phyloP scores from a whole-genome alignment of 495 filamentous ascomycete genomes.

The Penicillium cosmopolitanum region DNA sequence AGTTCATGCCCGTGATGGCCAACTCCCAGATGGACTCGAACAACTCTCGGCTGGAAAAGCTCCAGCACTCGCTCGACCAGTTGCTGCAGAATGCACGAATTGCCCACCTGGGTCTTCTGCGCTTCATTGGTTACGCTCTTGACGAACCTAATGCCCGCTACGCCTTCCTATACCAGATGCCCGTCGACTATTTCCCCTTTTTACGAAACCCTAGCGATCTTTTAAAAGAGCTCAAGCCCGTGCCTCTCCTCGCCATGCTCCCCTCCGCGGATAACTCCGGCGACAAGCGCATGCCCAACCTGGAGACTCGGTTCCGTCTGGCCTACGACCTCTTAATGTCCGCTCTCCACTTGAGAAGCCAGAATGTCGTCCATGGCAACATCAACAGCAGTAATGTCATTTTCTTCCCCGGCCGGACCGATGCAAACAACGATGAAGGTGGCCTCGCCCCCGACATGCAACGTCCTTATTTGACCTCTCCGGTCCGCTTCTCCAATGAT shows the following conservation, averaged over 20 bases:
- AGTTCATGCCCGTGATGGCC: constrained; percentile 50
- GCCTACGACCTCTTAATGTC: constrained; percentile 79
- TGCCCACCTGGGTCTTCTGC: constrained; percentile 64
- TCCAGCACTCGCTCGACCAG: constrained; percentile 48
- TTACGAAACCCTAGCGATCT: constrained; percentile 49
- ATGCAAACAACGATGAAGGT: constrained; percentile 43
- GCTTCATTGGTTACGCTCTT: constrained; percentile 82
- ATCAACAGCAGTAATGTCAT: constrained; percentile 80
- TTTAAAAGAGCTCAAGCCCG: constrained; percentile 43
- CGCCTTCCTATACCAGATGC: constrained; percentile 83
- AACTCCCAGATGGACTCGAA: constrained; percentile 35
- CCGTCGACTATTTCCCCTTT: constrained; percentile 57
- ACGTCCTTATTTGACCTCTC: constrained; percentile 76
- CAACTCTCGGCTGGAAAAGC: constrained; percentile 40
- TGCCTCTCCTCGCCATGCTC: constrained; percentile 52
- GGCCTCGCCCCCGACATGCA: constrained; percentile 61
- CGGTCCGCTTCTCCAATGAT: constrained; percentile 77
- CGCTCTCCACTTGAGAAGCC: constrained; percentile 73
- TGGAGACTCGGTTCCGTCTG: constrained; percentile 83
- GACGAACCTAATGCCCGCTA: constrained; percentile 76
- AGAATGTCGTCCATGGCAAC: constrained; percentile 78
- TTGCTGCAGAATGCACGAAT: constrained; percentile 58
- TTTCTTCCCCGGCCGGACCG: constrained; percentile 63
- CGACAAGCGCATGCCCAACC: constrained; percentile 50
- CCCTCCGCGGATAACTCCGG: constrained; percentile 50